Base-by-base conservation (phyloP, 257 asterid species). In the Nicotiana tomentosiformis region DNA sequence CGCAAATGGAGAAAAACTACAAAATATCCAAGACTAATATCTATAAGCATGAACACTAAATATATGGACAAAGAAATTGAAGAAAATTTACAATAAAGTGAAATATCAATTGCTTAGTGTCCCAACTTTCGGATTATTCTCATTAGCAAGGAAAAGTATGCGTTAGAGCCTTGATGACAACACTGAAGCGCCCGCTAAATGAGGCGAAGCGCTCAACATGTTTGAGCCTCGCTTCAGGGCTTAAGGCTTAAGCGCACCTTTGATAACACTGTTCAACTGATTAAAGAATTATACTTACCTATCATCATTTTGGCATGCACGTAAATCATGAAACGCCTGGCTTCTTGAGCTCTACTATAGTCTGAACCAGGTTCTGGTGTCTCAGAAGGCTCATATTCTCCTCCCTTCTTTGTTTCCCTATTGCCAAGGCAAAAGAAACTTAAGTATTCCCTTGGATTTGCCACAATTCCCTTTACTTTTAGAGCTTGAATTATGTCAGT, bases 241-340 rank as follows among this genome's bases (percentile, higher is more conserved):
- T 43, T 43, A 43, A 43, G 49, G 49, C 49, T 43, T 43, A 6
- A 39, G 49, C 2, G 49, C 10, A 6, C 49, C 43, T 37, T 39
- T 39, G 46, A 23, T 3, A 68, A 14, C 11, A 43, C 0, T 43
- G 11, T 43, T 43, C 10, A 10, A 17, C 77, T 30, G 4, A 68
- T 10, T 10, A 7, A 32, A 26, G 10, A 12, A 16, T 16, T 30
- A 26, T 9, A 61, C 83, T 80, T 80, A 32, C 83, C 83, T 66
- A 81, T 81, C 84, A 81, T 81, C 80, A 67, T 67, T 29, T 81
- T 81, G 43, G 84, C 61, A 67, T 81, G 84, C 18, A 81, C 84
- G 14, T 81, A 81, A 39, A 81, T 81, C 84, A 81, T 81, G 80
- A 81, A 81, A 51, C 84, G 84, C 15, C 84, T 57, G n/a, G 79